These are phyloP conservation scores for Alternaria gansuensis DNA, from an alignment of 2,329 filamentous ascomycete genomes.

Conservation along the genomic window DNA sequence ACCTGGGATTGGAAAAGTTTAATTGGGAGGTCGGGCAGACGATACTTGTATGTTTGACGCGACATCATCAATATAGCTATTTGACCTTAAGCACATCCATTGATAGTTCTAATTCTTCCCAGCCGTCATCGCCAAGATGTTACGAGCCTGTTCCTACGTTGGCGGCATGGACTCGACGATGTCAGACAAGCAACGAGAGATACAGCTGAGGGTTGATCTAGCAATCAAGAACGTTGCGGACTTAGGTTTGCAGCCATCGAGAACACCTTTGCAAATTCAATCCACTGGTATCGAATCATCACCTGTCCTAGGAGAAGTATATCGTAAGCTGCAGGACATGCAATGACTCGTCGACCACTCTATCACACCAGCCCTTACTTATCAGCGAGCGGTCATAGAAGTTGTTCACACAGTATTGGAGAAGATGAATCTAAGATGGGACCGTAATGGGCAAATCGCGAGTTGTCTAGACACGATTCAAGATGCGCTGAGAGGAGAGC, in stretches of 20 bases:
- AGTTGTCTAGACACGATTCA: no score
- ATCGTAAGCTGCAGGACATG: no score
- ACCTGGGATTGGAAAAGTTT: constrained; percentile 13
- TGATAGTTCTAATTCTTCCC: not conserved
- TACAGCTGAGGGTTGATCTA: not conserved
- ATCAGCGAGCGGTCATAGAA: no score
- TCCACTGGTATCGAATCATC: not conserved
- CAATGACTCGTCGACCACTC: no score
- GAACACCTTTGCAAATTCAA: not conserved
- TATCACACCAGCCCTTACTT: no score
- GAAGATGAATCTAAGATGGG: no score
- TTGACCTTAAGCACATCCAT: not conserved
- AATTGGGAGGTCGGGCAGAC: constrained; percentile 2
- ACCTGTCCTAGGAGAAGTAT: not conserved
- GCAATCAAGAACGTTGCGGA: not conserved
- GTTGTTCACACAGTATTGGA: no score
- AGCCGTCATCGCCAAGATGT: not conserved
- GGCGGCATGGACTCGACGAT: not conserved
- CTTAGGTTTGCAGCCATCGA: not conserved
- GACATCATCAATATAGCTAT: not conserved
- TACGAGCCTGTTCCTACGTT: not conserved
- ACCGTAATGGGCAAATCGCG: no score
- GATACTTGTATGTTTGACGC: not conserved
- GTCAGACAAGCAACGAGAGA: not conserved
- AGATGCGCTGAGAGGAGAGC: not conserved